A percentile compares a stretch with the other conserved stretches of the same genome.
phyloP scores from a whole-genome alignment of 148 eudicot species.

The Amaranthus palmeri region DNA sequence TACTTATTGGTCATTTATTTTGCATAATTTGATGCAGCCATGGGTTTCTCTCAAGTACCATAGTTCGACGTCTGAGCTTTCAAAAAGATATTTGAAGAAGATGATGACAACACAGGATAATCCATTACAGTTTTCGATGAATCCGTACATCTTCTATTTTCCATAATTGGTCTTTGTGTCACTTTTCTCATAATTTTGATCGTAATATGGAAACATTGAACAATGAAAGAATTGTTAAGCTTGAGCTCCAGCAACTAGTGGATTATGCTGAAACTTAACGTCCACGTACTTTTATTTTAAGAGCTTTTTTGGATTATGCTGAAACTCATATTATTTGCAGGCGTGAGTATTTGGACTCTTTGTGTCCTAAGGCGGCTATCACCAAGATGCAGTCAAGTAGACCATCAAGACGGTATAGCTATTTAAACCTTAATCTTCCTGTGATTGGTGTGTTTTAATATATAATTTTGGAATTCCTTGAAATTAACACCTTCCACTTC shows the following conservation, averaged over 20 bases:
- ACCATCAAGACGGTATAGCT: constrained; percentile 48
- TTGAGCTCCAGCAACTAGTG: neutral
- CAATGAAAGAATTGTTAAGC: neutral
- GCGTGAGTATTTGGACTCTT: constrained; percentile 59
- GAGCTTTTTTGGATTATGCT: constrained; percentile 1
- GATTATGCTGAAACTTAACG: no score
- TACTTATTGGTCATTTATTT: neutral
- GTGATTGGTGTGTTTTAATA: neutral
- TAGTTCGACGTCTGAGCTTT: constrained; percentile 41
- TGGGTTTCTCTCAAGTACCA: constrained; percentile 76
- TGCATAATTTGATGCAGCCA: constrained; percentile 28
- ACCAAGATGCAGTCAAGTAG: constrained; percentile 33
- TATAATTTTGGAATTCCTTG: neutral
- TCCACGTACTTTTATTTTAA: neutral
- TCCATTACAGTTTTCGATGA: constrained; percentile 58
- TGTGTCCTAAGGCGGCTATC: constrained; percentile 63
- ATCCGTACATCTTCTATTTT: constrained; percentile 45
- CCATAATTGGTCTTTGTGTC: constrained; percentile 9
- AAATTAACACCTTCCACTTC: neutral
- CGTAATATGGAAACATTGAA: neutral
- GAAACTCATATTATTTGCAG: constrained; percentile 24
- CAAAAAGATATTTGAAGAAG: constrained; percentile 46
- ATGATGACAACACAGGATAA: constrained; percentile 47
- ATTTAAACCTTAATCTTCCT: neutral
- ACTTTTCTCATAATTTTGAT: neutral